Evolutionary conservation across 805 yeast genomes (phyloP).

Genomic region (Candida hungchunana): DNA sequence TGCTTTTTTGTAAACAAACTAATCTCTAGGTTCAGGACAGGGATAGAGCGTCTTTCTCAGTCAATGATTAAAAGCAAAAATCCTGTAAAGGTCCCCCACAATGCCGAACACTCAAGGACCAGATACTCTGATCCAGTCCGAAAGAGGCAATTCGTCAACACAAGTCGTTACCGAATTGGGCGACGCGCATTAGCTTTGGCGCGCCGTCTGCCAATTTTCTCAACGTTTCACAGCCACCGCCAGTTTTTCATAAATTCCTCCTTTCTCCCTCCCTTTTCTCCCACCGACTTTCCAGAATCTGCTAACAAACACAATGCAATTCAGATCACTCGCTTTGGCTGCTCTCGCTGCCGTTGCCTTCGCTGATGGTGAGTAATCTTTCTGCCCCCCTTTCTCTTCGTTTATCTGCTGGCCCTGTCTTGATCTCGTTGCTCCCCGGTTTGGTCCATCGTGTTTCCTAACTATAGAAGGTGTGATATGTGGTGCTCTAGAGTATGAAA

Average conservation of each 20-base stretch:
- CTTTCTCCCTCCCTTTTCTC: constrained; percentile 3
- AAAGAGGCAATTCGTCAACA: constrained; percentile 9
- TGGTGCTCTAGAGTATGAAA: no score
- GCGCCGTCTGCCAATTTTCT: constrained; percentile 3
- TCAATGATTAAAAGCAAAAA: no score
- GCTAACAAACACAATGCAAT: constrained; percentile 40
- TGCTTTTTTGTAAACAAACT: no score
- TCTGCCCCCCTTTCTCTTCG: background rate
- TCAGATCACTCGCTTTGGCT: constrained; percentile 45
- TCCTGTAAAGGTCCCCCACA: no score
- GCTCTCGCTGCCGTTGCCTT: constrained; percentile 46
- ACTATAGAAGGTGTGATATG: no score
- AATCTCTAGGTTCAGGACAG: no score
- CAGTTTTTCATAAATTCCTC: constrained; percentile 13
- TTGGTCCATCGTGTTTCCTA: background rate
- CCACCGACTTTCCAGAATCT: background rate
- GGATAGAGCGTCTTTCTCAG: no score
- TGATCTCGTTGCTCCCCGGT: background rate
- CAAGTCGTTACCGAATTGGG: constrained; percentile 4
- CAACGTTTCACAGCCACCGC: constrained; percentile 5
- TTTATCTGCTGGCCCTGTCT: background rate
- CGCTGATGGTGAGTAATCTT: constrained; percentile 36
- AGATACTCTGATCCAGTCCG: constrained; percentile 1
- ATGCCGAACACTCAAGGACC: no score
- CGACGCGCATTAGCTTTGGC: constrained; percentile 2